phyloP scores from a whole-genome alignment of 306 rosid genomes.

The Vachellia collinsii region DNA sequence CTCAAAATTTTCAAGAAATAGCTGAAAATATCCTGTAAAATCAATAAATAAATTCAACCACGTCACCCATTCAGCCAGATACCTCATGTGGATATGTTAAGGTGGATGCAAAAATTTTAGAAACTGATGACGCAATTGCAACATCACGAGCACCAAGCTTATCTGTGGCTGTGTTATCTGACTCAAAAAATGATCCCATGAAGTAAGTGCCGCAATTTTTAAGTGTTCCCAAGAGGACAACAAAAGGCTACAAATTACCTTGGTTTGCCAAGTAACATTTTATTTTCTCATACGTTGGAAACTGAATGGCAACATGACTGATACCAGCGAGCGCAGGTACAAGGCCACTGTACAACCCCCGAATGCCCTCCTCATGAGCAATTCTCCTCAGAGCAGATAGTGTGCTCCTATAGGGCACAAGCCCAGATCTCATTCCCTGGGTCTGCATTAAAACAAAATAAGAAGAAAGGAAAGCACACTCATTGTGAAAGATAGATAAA shows the following conservation, averaged over 20 bases:
- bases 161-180: slow-evolving; percentile 58
- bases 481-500: background rate
- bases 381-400: slow-evolving; percentile 70
- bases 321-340: slow-evolving; percentile 74
- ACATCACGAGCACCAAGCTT: slow-evolving; percentile 63
- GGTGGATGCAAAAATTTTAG: slow-evolving; percentile 71
- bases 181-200: slow-evolving; percentile 1
- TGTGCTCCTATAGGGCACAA: slow-evolving; percentile 59
- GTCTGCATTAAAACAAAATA: slow-evolving; percentile 42
- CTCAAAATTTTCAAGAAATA: slow-evolving; percentile 7
- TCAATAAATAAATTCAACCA: background rate
- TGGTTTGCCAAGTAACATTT: slow-evolving; percentile 57
- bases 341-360: slow-evolving; percentile 67
- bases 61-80: slow-evolving; percentile 16
- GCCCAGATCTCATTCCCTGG: slow-evolving; percentile 61
- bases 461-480: background rate
- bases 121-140: slow-evolving; percentile 69
- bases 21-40: background rate
- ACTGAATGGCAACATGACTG: slow-evolving; percentile 75
- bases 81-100: slow-evolving; percentile 81
- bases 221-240: background rate
- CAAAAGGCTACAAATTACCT: slow-evolving; percentile 41
- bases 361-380: slow-evolving; percentile 70
- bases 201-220: slow-evolving; percentile 8
- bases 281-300: slow-evolving; percentile 70